phyloP scores from a whole-genome alignment of 2,329 filamentous ascomycete genomes.

The Ceratocystis cubensis region DNA sequence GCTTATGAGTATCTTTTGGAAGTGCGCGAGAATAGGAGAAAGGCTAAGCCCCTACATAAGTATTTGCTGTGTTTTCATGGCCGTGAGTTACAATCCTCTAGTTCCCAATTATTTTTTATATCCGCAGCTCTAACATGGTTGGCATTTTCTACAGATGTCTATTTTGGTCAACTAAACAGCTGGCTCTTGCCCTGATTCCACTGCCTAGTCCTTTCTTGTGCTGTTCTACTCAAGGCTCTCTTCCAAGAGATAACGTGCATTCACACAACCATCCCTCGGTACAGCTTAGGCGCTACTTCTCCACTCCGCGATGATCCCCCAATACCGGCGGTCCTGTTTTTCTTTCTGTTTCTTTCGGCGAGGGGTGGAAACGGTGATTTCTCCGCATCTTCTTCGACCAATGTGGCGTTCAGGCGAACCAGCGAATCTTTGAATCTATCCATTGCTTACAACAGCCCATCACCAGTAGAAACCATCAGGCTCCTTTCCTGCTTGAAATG shows the following conservation, averaged over 20 bases:
- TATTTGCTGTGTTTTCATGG: constrained; percentile 87
- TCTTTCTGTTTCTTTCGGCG: not conserved
- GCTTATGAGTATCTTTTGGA: constrained; percentile 84
- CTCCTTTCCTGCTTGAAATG: not conserved
- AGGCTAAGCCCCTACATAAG: constrained; percentile 89
- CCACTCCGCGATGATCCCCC: not conserved
- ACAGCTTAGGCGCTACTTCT: not conserved
- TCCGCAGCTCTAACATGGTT: not conserved
- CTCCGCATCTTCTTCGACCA: not conserved
- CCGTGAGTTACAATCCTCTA: constrained; percentile 43
- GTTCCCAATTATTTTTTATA: not conserved
- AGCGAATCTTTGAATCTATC: constrained; percentile 10
- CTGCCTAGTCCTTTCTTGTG: not conserved
- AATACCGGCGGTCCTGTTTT: not conserved
- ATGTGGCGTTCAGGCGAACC: constrained; percentile 8
- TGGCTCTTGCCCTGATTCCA: not conserved
- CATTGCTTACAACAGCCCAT: not conserved
- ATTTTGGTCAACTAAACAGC: constrained; percentile 31
- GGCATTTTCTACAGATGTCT: constrained; percentile 25
- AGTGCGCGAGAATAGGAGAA: constrained; percentile 85
- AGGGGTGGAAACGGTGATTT: too few relatives aligned
- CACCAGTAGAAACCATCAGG: not conserved
- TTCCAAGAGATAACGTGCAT: not conserved
- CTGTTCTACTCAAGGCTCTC: constrained; percentile 1
- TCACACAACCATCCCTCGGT: not conserved